These are phyloP conservation scores for Abrus pulchellus DNA, from an alignment of 306 rosid genomes.

Conservation along the genomic window DNA sequence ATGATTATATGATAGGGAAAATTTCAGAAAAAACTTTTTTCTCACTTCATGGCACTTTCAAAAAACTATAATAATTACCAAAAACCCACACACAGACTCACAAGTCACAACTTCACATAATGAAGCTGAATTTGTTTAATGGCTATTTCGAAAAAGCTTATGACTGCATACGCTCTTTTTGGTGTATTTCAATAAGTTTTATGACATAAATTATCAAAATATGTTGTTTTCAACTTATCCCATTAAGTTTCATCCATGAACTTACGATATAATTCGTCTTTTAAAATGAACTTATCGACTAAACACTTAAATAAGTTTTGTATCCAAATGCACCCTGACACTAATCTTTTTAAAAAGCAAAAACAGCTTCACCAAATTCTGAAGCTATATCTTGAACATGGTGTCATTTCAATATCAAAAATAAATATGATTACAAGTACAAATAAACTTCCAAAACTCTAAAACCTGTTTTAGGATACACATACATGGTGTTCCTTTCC, in stretches of 20 bases:
- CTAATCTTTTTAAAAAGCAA: conserved; percentile 19
- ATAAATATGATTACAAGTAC: not conserved
- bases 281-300: too few relatives aligned
- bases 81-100: not conserved
- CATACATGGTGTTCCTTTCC: conserved; percentile 5
- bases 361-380: conserved; percentile 2
- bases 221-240: too few relatives aligned
- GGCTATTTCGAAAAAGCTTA: too few relatives aligned
- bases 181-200: too few relatives aligned
- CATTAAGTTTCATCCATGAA: too few relatives aligned
- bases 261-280: too few relatives aligned
- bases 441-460: conserved; percentile 27
- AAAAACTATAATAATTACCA: conserved; percentile 4
- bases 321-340: not conserved
- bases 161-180: too few relatives aligned
- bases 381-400: conserved; percentile 2
- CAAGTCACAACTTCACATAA: conserved; percentile 3
- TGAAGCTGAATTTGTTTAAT: not conserved
- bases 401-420: conserved; percentile 6
- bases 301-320: too few relatives aligned
- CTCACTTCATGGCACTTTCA: conserved; percentile 5
- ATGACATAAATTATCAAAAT: too few relatives aligned
- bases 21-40: conserved; percentile 6
- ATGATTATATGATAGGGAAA: conserved; percentile 11
- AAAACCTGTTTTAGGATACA: conserved; percentile 6